A percentile compares a stretch with the other conserved stretches of the same genome.
Conservation (phyloP, 257 asterid species). For the Gentiana dahurica region DNA sequence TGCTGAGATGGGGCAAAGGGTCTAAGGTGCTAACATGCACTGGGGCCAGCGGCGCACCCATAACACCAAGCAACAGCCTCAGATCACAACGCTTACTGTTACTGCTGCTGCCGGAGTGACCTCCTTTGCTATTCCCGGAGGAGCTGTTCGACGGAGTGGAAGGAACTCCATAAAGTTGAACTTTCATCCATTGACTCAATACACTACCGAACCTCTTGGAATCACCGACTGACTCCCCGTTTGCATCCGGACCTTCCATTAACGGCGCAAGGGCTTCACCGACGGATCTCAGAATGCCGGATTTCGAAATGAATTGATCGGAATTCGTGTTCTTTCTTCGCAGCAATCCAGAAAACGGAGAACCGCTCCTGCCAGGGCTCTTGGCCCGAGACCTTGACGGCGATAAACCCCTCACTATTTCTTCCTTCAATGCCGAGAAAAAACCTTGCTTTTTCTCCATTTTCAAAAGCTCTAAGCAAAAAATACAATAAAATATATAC, state of each 20-base stretch:
- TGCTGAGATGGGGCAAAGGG: slow-evolving; percentile 87
- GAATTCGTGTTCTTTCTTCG: slow-evolving; percentile 46
- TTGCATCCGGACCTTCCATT: slow-evolving; percentile 38
- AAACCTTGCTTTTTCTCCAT: slow-evolving; percentile 93
- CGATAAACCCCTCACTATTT: slow-evolving; percentile 79
- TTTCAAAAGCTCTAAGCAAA: not conserved
- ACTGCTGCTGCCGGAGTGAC: not conserved
- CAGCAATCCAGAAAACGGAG: slow-evolving; percentile 54
- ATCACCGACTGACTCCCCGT: slow-evolving; percentile 21
- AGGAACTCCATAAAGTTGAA: slow-evolving; percentile 23
- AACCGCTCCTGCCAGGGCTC: slow-evolving; percentile 62
- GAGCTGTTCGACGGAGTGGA: slow-evolving; percentile 38
- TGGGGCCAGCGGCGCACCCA: slow-evolving; percentile 97
- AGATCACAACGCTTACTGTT: slow-evolving; percentile 60
- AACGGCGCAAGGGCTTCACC: slow-evolving; percentile 33
- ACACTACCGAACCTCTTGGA: slow-evolving; percentile 28
- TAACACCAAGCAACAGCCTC: slow-evolving; percentile 81
- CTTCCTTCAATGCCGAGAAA: slow-evolving; percentile 84
- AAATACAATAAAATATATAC: too few relatives aligned
- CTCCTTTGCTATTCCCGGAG: slow-evolving; percentile 1
- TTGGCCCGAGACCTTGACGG: slow-evolving; percentile 76
- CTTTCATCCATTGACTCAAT: slow-evolving; percentile 28
- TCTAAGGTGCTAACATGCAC: slow-evolving; percentile 73
- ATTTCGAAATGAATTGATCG: slow-evolving; percentile 23
- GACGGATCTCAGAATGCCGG: slow-evolving; percentile 25